A percentile compares a stretch with the other conserved stretches of the same genome.
Conservation (phyloP, 192 early-diverging fungal species). For the Coemansia sp. region DNA sequence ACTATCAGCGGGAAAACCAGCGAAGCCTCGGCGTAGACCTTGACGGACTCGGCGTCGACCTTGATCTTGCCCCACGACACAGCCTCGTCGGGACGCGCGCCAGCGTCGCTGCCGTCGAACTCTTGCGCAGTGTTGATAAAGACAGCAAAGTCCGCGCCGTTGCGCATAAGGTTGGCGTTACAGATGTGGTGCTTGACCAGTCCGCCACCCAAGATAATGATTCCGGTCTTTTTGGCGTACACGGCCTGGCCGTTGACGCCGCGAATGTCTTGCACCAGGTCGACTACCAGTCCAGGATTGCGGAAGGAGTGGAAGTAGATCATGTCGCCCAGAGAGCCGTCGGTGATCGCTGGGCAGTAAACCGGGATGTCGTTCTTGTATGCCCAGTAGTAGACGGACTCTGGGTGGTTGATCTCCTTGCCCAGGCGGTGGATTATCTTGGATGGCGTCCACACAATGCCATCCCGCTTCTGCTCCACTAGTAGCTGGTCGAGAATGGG, state of each 20-base stretch:
- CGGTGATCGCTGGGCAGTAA: slow-evolving; percentile 96
- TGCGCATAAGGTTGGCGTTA: slow-evolving; percentile 98
- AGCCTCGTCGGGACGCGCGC: slow-evolving; percentile 96
- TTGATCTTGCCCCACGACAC: slow-evolving; percentile 98
- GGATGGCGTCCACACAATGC: slow-evolving; percentile 89
- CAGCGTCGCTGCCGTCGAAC: slow-evolving; percentile 98
- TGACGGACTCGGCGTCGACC: slow-evolving; percentile 77
- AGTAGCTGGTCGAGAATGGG: slow-evolving; percentile 93
- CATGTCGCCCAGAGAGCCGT: slow-evolving; percentile 98
- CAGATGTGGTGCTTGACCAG: slow-evolving; percentile 98
- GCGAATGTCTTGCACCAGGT: slow-evolving; percentile 90
- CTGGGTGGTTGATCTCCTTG: slow-evolving; percentile 82
- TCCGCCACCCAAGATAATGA: slow-evolving; percentile 96
- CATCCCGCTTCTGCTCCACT: slow-evolving; percentile 83
- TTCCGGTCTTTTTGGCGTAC: slow-evolving; percentile 93
- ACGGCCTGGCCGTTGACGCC: slow-evolving; percentile 92
- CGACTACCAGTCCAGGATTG: slow-evolving; percentile 91
- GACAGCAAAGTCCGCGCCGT: slow-evolving; percentile 95
- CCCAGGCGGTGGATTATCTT: slow-evolving; percentile 85
- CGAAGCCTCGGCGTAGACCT: slow-evolving; percentile 92
- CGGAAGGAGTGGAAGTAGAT: slow-evolving; percentile 98
- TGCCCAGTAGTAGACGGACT: slow-evolving; percentile 97
- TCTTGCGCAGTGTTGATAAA: slow-evolving; percentile 98
- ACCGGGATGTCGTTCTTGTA: slow-evolving; percentile 98
- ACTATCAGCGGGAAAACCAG: slow-evolving; percentile 93